These are phyloP conservation scores for Trametes meyenii DNA, from an alignment of 768 basidiomycete species.

Conservation along the genomic window DNA sequence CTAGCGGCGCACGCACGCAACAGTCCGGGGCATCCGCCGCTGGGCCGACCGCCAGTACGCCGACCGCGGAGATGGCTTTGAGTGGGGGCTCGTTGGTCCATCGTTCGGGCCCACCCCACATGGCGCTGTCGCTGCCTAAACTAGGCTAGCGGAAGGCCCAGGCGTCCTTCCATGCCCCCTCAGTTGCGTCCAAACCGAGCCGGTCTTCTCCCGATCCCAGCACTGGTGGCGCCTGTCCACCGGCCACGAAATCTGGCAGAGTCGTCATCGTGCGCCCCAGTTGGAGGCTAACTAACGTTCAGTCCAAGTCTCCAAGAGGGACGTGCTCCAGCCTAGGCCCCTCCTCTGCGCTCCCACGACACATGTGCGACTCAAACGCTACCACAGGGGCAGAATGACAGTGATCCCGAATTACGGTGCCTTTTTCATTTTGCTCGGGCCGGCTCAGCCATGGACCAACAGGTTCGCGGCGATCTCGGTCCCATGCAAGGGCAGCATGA, in stretches of 20 bases:
- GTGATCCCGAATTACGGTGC: not conserved
- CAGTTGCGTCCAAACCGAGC: not conserved
- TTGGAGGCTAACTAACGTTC: not conserved
- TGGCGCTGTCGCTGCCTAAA: not conserved
- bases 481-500: not conserved
- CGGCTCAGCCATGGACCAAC: conserved; percentile 19
- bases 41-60: not conserved
- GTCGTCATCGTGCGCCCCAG: not conserved
- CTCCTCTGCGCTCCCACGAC: no score
- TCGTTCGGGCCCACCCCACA: not conserved
- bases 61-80: conserved; percentile 2
- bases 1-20: not conserved
- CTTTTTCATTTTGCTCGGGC: conserved; percentile 5
- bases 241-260: not conserved
- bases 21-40: not conserved
- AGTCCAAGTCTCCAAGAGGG: no score
- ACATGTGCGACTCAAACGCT: no score
- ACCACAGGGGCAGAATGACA: no score
- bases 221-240: not conserved
- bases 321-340: not conserved
- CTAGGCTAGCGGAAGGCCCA: not conserved
- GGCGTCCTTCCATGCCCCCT: not conserved
- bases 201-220: not conserved
- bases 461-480: conserved; percentile 21
- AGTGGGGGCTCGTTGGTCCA: conserved; percentile 9